Evolutionary conservation across 352 stramenopile species (phyloP), one percentile per base, ranked within the genome.

Genomic region (Blastocystis sp.): DNA sequence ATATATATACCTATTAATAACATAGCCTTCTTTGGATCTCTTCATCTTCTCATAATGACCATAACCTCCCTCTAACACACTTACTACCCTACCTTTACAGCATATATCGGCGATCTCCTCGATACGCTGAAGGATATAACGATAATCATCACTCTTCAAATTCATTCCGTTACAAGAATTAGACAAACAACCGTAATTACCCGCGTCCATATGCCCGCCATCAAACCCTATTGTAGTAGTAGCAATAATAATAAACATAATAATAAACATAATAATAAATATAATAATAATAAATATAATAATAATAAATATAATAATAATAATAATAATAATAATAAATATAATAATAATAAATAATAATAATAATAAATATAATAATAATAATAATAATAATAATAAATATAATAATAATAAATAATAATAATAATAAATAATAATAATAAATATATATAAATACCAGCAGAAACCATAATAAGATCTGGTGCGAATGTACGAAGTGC

Each of bases 1-100:
- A 18, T 18, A 18, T 18, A 13, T 13, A 13, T 13, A 18, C 33
- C 33, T 13, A 13, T 39, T n/a, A n/a, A n/a, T n/a, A n/a, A n/a
- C n/a, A n/a, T n/a, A n/a, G n/a, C n/a, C n/a, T n/a, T n/a, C n/a
- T 39, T 39, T 13, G 33, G 13, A 13, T 13, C 33, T 39, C 27
- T 49, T 66, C 32, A 18, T 11, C 6, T 44, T 54, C 10, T 67
- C 49, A 37, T 45, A 66, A 13, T 21, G 30, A 35, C 67, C 80
- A 70, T 94, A 95, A 34, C 86, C 84, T 57, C 86, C 86, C 65
- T 95, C 86, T 13, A 95, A 71, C 34, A 94, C 81, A 36, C 82
- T 93, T 21, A 95, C 78, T 43, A 94, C 77, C 43, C 81, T 77
- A 4, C 86, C 86, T 4, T 90, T 68, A 62, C 86, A 93, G 67